These are phyloP conservation scores for Ophiostoma perfectum DNA, from an alignment of 2,329 filamentous ascomycete genomes.

Conservation along the genomic window DNA sequence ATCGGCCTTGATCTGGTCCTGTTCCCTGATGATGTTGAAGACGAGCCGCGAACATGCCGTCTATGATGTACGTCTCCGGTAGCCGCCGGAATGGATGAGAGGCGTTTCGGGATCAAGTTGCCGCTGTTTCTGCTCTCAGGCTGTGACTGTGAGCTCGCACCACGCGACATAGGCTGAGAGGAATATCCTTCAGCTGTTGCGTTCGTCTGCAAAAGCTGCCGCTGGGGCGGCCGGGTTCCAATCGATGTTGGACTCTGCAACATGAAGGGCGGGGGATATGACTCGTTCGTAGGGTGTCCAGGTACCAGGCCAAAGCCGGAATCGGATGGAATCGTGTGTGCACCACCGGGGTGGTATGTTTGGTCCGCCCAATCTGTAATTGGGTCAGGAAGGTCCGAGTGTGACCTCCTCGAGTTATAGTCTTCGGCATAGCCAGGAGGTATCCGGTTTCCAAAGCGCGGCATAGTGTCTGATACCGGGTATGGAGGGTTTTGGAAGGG, in stretches of 20 bases:
- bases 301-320: too few species aligned
- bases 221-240: background rate
- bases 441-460: background rate
- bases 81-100: background rate
- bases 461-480: background rate
- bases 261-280: background rate
- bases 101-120: background rate
- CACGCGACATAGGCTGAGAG: conserved; percentile 47
- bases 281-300: too few species aligned
- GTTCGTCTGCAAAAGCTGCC: conserved; percentile 14
- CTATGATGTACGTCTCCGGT: background rate
- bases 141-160: conserved; percentile 39
- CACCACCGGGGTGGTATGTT: background rate
- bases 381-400: background rate
- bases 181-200: conserved; percentile 37
- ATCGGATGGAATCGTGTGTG: background rate
- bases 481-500: background rate
- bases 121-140: background rate
- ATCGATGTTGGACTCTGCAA: background rate
- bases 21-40: background rate
- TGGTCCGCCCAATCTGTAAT: background rate
- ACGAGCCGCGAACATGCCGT: background rate
- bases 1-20: background rate
- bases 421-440: background rate
- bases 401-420: background rate